Evolutionary conservation across 352 stramenopile species (phyloP), one percentile per base, ranked within the genome.

Genomic region (Sclerospora graminicola): DNA sequence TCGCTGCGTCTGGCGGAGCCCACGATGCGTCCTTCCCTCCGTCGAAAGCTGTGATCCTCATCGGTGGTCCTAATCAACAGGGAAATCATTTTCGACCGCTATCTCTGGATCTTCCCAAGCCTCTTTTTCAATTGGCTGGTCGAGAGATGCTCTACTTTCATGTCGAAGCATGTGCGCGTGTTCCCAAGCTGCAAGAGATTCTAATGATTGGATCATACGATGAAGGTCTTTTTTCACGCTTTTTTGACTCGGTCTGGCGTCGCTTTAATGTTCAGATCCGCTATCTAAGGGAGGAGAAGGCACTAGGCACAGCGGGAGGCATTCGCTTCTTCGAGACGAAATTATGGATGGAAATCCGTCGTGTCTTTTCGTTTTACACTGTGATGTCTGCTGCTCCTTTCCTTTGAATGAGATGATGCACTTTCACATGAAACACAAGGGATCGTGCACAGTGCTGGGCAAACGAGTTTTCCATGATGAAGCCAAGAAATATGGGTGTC

Each of bases 81-180:
- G 78, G 78, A 43, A 89, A 90, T 51, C 80, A 89, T 60, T 94
- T 94, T 54, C 82, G 82, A 0, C 82, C 82, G 42, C 69, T 94
- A 21, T 91, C 78, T 28, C 59, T 94, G 33, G 80, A 94, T 37
- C 58, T 90, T 31, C 82, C 82, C 24, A 94, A 91, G 58, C 82
- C 82, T 24, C 63, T 94, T 5, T 94, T 94, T 58, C 80, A 83
- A 32, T 76, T 94, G 41, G 82, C 82, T 1, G 82, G 82, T 0
- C 66, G 71, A 20, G 79, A 90, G 44, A 92, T 92, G 78, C 73
- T 94, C 33, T 92, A 85, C 54, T 90, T 92, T 60, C 82, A 94
- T 45, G 80, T 94, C 8, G 81, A 94, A 43, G 82, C 82, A 2
- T 92, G 80, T 35, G 56, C 80, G 18, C 76, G 78, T 30, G 74